Base-by-base conservation (phyloP, 2,329 filamentous ascomycete genomes). In the Colletotrichum gloeosporioides region DNA sequence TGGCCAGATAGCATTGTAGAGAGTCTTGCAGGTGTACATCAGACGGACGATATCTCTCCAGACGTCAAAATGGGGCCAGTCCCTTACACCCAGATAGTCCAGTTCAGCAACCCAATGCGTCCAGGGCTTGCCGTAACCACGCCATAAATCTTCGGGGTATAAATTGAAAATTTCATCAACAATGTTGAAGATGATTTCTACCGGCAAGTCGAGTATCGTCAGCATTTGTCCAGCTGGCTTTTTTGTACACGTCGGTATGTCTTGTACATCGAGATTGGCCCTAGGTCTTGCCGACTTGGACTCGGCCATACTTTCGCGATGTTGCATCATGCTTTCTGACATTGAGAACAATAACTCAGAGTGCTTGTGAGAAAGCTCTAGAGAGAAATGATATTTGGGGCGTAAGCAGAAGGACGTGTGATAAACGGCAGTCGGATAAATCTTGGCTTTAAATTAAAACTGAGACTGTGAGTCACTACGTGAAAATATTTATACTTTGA, bases 341-440 rank as follows among this genome's bases (percentile, higher is more conserved):
- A 0, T 10, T 18, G 39, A n/a, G 9, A 8, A 1, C 1, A n/a
- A 44, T 15, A 18, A 10, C n/a, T 0, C 1, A 44, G 18, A n/a
- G 39, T 10, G 8, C 8, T 5, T 44, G 1, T 0, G 39, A 44
- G 18, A 44, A 3, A 10, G 4, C 9, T 12, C 9, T 10, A 44
- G 18, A 44, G 18, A 15, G 0, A 1, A 44, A n/a, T n/a, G 18
- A 8, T 44, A 10, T 39, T 0, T 16, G 16, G 16, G 8, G 36
- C 16, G 16, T 39, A 0, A 18, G 8, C 16, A 39, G 2, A 39
- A 39, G 16, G 36, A 39, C 0, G 8, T 39, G 0, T 18, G 36
- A 8, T 8, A 0, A 18, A 39, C 1, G 36, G 39, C 18, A 44
- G 16, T 44, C 18, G 39, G 9, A 12, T 3, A 8, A 18, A 44